Conservation (phyloP, 352 stramenopile genomes). For the Phytophthora macrochlamydospora region DNA sequence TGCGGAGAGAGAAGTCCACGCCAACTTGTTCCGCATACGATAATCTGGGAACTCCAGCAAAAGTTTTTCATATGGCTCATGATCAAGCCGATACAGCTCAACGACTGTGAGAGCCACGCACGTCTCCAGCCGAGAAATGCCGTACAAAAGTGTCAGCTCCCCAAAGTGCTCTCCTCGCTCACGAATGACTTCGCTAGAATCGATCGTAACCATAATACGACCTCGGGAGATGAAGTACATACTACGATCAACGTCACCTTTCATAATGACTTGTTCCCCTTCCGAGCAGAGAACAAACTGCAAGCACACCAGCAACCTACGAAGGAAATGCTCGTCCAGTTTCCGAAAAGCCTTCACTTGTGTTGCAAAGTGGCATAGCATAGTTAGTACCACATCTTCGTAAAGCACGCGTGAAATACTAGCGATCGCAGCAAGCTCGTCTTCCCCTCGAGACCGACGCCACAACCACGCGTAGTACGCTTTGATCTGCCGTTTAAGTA, state of each 20-base stretch:
- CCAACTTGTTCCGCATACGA: conserved; percentile 45
- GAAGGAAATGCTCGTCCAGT: conserved; percentile 67
- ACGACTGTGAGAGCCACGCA: conserved; percentile 58
- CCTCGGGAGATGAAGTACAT: conserved; percentile 86
- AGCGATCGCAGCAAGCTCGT: conserved; percentile 53
- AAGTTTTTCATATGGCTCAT: conserved; percentile 63
- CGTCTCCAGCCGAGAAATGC: conserved; percentile 63
- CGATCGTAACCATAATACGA: conserved; percentile 61
- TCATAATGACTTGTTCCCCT: conserved; percentile 65
- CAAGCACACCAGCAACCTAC: conserved; percentile 61
- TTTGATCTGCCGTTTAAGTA: conserved; percentile 72
- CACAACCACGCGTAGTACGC: conserved; percentile 72
- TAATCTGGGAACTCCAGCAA: conserved; percentile 75
- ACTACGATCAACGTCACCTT: conserved; percentile 71
- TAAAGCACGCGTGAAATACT: conserved; percentile 54
- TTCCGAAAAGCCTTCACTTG: conserved; percentile 56
- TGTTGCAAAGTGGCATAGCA: conserved; percentile 48
- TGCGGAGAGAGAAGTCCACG: conserved; percentile 47
- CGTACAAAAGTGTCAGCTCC: conserved; percentile 62
- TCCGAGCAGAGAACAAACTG: conserved; percentile 70
- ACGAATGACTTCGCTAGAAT: conserved; percentile 49
- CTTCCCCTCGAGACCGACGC: conserved; percentile 46
- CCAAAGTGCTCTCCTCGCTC: conserved; percentile 70
- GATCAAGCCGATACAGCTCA: conserved; percentile 76
- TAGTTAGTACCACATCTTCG: conserved; percentile 65